Evolutionary conservation across 73 alveolate species (phyloP).

Genomic region (Paramecium tetraurelia): DNA sequence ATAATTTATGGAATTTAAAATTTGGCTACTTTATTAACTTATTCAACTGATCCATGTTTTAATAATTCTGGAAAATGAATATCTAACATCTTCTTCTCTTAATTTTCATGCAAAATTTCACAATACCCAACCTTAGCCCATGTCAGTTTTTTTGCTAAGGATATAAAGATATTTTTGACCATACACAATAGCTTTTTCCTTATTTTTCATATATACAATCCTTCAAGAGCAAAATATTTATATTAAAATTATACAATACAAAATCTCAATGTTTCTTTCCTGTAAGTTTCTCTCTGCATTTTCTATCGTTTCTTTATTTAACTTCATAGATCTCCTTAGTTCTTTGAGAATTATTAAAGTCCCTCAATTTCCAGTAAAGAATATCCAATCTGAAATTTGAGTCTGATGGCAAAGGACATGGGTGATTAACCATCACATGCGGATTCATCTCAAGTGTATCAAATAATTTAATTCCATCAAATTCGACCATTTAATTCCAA

Average conservation of each 20-base stretch:
- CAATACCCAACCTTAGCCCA: not conserved
- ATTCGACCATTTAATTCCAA: conserved; percentile 46
- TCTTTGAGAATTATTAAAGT: not conserved
- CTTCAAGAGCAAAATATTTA: not conserved
- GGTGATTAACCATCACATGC: conserved; percentile 50
- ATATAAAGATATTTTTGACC: not conserved
- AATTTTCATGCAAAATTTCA: not conserved
- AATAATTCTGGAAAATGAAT: not conserved
- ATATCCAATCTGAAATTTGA: conserved; percentile 59
- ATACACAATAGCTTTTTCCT: not conserved
- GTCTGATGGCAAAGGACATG: conserved; percentile 65
- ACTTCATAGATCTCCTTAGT: not conserved
- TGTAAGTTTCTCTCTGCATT: conserved; percentile 14
- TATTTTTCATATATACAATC: not conserved
- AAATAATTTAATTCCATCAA: conserved; percentile 58
- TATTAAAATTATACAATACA: not conserved
- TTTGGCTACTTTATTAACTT: not conserved
- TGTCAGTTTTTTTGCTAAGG: conserved; percentile 17
- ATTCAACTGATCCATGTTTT: not conserved
- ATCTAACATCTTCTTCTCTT: not conserved
- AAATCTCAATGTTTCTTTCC: conserved; percentile 37
- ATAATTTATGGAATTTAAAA: conserved; percentile 22
- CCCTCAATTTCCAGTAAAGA: conserved; percentile 39
- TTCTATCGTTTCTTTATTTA: not conserved
- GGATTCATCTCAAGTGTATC: conserved; percentile 49